These are phyloP conservation scores for Cryomyces antarcticus DNA, from an alignment of 495 filamentous ascomycete species.

Conservation along the genomic window DNA sequence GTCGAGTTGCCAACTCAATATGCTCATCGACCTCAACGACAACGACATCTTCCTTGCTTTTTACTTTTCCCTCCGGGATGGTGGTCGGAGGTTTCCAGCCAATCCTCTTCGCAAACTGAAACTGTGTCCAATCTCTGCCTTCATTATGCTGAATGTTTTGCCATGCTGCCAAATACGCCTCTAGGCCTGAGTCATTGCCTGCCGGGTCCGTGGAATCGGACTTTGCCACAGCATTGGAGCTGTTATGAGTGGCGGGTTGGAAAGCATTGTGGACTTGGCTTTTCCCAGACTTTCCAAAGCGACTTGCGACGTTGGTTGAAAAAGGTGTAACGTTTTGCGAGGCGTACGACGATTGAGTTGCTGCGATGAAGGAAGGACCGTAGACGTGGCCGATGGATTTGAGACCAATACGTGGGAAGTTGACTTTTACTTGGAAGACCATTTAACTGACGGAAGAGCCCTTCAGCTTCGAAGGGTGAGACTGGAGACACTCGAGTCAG, in stretches of 20 bases:
- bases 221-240: too few relatives aligned
- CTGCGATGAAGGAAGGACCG: conserved; percentile 91
- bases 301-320: too few relatives aligned
- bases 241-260: too few relatives aligned
- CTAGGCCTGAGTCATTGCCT: conserved; percentile 23
- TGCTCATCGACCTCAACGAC: conserved; percentile 17
- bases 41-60: conserved; percentile 14
- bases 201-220: conserved; percentile 11
- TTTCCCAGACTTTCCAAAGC: too few relatives aligned
- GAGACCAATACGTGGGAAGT: conserved; percentile 92
- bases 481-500: conserved; percentile 5
- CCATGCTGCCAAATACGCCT: conserved; percentile 77
- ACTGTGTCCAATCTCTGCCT: conserved; percentile 74
- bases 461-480: conserved; percentile 25
- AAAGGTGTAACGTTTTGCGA: conserved; percentile 36
- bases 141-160: conserved; percentile 52
- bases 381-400: conserved; percentile 96
- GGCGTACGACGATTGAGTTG: conserved; percentile 73
- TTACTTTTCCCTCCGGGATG: conserved; percentile 26
- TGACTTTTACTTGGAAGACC: conserved; percentile 57
- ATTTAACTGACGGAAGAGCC: conserved; percentile 42
- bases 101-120: conserved; percentile 67
- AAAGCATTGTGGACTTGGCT: too few relatives aligned
- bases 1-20: conserved; percentile 26
- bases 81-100: conserved; percentile 53